Conservation (phyloP, 371 early-diverging fungal genomes). For the Batrachochytrium dendrobatidis region DNA sequence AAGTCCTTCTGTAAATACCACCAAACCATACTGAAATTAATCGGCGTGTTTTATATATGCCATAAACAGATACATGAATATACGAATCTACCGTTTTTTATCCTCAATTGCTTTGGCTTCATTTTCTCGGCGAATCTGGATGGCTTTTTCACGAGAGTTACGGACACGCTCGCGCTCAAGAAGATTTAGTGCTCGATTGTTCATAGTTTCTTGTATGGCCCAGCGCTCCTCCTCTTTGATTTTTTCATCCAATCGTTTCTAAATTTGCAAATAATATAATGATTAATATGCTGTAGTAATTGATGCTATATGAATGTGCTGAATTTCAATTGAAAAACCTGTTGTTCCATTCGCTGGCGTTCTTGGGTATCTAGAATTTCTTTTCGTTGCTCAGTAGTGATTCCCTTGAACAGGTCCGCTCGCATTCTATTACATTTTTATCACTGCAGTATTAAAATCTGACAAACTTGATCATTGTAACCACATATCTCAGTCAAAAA, state of each 20-base stretch:
- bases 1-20: constrained; percentile 22
- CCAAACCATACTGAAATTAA: neutral
- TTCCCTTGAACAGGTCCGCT: constrained; percentile 46
- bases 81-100: constrained; percentile 19
- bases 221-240: constrained; percentile 24
- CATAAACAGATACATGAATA: neutral
- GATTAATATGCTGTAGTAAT: too few species aligned
- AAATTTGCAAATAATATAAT: constrained; percentile 1
- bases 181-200: constrained; percentile 28
- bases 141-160: constrained; percentile 19
- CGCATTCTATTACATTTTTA: constrained; percentile 25
- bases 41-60: neutral
- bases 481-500: neutral
- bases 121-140: constrained; percentile 28
- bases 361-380: constrained; percentile 32
- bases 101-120: constrained; percentile 34
- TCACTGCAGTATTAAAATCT: neutral
- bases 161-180: constrained; percentile 34
- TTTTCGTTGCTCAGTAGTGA: constrained; percentile 32
- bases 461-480: neutral
- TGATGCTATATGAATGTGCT: too few species aligned
- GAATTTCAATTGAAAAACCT: too few species aligned
- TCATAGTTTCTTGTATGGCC: constrained; percentile 31
- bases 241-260: constrained; percentile 18
- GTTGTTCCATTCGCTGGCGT: constrained; percentile 31